phyloP scores from a whole-genome alignment of 1,284 basidiomycete species.

The Peniophora sp. region DNA sequence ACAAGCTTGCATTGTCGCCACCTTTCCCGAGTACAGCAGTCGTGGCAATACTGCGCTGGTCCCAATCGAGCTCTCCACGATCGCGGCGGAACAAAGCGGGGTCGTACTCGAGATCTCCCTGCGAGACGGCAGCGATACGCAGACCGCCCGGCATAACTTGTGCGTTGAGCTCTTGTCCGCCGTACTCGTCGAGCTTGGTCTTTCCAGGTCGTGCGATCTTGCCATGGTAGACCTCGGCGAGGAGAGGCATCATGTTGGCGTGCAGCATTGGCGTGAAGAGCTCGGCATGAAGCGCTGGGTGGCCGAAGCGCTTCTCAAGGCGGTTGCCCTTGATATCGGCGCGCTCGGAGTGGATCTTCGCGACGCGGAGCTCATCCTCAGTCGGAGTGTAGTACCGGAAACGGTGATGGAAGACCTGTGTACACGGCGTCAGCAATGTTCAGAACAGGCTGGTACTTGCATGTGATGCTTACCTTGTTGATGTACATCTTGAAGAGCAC shows the following conservation, averaged over 20 bases:
- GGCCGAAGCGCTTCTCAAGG: conserved; percentile 79
- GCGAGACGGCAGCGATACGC: conserved; percentile 67
- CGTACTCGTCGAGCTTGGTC: conserved; percentile 64
- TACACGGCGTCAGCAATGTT: not conserved
- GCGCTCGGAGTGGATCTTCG: conserved; percentile 64
- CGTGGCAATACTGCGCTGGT: conserved; percentile 61
- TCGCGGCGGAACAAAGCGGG: conserved; percentile 66
- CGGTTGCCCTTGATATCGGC: conserved; percentile 63
- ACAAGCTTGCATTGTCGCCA: conserved; percentile 25
- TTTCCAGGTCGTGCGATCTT: conserved; percentile 52
- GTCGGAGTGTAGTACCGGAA: conserved; percentile 80
- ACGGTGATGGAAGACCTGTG: conserved; percentile 40
- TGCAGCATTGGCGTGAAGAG: conserved; percentile 87
- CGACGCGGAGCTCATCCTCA: conserved; percentile 60
- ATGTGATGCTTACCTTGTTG: conserved; percentile 38
- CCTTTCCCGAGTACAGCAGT: conserved; percentile 40
- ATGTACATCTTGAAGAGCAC: conserved; percentile 80
- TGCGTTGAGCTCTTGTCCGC: conserved; percentile 65
- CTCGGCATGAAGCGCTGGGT: conserved; percentile 73
- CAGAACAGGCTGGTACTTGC: too few relatives aligned
- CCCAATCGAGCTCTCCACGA: conserved; percentile 76
- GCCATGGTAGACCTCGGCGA: conserved; percentile 69
- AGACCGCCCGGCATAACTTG: conserved; percentile 67
- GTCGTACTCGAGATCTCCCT: conserved; percentile 72
- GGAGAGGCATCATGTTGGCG: conserved; percentile 72